These are phyloP conservation scores for Cornus kousa DNA, from an alignment of 148 eudicot species.

Conservation along the genomic window DNA sequence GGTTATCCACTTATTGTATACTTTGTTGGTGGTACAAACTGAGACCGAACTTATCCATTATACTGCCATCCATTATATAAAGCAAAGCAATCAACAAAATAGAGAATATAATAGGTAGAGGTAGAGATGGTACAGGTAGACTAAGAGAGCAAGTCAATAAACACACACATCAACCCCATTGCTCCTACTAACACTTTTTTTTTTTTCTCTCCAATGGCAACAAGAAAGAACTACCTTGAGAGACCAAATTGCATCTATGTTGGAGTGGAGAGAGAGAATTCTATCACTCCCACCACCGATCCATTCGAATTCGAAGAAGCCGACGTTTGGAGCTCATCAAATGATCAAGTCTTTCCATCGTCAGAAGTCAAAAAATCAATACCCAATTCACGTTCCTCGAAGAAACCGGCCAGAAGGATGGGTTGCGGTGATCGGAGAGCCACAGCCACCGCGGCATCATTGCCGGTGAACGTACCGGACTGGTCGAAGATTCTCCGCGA, in stretches of 20 bases:
- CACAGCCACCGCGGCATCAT: constrained; percentile 17
- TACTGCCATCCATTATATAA: constrained; percentile 9
- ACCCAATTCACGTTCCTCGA: constrained; percentile 7
- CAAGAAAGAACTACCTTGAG: constrained; percentile 26
- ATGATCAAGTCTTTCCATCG: neutral
- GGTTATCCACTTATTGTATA: neutral
- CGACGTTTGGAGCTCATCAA: constrained; percentile 31
- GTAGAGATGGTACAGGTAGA: neutral
- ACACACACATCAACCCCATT: neutral
- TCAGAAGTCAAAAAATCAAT: constrained; percentile 21
- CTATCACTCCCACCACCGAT: constrained; percentile 4
- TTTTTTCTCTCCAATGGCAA: constrained; percentile 25
- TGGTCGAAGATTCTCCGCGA: constrained; percentile 39
- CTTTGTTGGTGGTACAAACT: constrained; percentile 2
- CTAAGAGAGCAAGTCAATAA: neutral
- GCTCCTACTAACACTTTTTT: no score
- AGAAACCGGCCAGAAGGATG: constrained; percentile 14
- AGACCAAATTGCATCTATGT: constrained; percentile 20
- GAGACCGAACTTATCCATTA: constrained; percentile 26
- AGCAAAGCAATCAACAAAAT: neutral
- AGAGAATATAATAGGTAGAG: constrained; percentile 3
- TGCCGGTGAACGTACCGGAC: constrained; percentile 41
- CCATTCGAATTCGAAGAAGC: constrained; percentile 53
- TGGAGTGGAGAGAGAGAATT: constrained; percentile 3
- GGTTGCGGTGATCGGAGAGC: constrained; percentile 12